Conservation (phyloP, 2,329 filamentous ascomycete species). For the Colletotrichum sp. region DNA sequence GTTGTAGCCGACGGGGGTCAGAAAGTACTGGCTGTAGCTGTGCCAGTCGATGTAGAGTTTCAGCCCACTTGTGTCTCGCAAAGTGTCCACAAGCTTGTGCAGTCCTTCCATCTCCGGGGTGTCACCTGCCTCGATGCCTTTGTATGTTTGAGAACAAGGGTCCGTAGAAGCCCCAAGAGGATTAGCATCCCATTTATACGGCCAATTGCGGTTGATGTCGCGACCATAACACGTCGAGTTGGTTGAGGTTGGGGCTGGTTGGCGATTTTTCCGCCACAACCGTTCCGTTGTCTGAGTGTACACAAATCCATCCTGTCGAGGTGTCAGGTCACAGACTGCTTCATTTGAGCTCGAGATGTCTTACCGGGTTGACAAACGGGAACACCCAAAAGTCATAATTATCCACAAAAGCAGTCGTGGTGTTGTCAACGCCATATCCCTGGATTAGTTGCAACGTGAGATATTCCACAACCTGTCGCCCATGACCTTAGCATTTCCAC, state of each 20-base stretch:
- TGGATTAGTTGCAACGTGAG: slow-evolving; percentile 49
- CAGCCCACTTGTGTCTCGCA: slow-evolving; percentile 39
- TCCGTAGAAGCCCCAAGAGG: slow-evolving; percentile 49
- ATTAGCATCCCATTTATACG: slow-evolving; percentile 49
- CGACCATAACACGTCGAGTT: slow-evolving; percentile 46
- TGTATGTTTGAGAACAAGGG: slow-evolving; percentile 52
- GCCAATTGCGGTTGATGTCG: slow-evolving; percentile 62
- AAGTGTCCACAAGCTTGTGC: slow-evolving; percentile 31
- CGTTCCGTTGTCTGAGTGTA: slow-evolving; percentile 49
- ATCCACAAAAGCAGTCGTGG: slow-evolving; percentile 49
- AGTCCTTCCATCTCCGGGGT: slow-evolving; percentile 53
- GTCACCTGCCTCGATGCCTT: slow-evolving; percentile 42
- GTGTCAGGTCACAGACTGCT: not conserved
- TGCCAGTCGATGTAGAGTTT: slow-evolving; percentile 54
- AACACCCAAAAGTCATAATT: slow-evolving; percentile 63
- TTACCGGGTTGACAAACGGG: slow-evolving; percentile 54
- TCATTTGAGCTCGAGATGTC: slow-evolving; percentile 21
- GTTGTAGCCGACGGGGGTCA: slow-evolving; percentile 49
- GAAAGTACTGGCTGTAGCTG: slow-evolving; percentile 47
- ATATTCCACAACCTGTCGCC: slow-evolving; percentile 45
- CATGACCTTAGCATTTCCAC: slow-evolving; percentile 32
- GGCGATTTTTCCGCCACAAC: slow-evolving; percentile 58
- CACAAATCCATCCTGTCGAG: slow-evolving; percentile 42
- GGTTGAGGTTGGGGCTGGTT: slow-evolving; percentile 33
- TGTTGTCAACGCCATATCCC: slow-evolving; percentile 41